A percentile compares a stretch with the other conserved stretches of the same genome.
These are phyloP conservation scores for Mycena leptocephala DNA, from an alignment of 768 basidiomycete genomes.

Conservation along the genomic window DNA sequence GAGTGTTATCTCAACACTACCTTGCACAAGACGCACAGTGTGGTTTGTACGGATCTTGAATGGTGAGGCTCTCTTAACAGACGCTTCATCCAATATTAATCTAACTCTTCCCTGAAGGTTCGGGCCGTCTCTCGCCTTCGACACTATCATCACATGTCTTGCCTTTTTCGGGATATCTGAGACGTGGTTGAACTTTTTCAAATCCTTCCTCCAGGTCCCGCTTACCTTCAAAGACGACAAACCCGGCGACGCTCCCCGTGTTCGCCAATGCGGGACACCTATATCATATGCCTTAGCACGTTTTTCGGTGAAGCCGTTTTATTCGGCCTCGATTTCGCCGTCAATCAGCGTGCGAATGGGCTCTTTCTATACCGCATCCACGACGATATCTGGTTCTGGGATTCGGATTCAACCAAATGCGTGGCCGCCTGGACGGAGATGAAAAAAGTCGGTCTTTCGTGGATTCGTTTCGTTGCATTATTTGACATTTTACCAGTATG, in stretches of 20 bases:
- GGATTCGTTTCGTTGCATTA: not conserved
- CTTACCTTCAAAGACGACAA: not conserved
- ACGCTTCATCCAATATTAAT: not conserved
- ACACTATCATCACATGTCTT: not conserved
- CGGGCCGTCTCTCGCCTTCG: constrained; percentile 49
- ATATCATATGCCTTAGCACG: constrained; percentile 2
- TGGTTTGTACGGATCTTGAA: constrained; percentile 59
- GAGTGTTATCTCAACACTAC: constrained; percentile 57
- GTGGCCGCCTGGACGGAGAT: constrained; percentile 2
- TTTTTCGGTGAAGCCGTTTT: constrained; percentile 5
- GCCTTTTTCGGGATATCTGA: not conserved
- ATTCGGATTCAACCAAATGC: not conserved
- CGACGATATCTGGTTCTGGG: constrained; percentile 7
- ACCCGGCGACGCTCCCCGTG: not conserved
- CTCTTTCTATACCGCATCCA: not conserved
- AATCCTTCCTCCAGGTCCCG: not conserved
- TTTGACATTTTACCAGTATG: not conserved
- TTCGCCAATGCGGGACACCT: constrained; percentile 1
- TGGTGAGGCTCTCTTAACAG: constrained; percentile 38
- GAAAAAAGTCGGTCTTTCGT: not conserved
- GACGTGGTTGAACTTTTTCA: not conserved
- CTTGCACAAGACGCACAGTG: constrained; percentile 49
- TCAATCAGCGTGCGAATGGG: not conserved
- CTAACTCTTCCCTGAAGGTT: constrained; percentile 21
- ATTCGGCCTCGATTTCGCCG: not conserved